Percentiles rank a stretch among this genome's conserved stretches.
Evolutionary conservation across 345 rosid genomes (phyloP).

Genomic region (Diplotaxis tenuifolia): DNA sequence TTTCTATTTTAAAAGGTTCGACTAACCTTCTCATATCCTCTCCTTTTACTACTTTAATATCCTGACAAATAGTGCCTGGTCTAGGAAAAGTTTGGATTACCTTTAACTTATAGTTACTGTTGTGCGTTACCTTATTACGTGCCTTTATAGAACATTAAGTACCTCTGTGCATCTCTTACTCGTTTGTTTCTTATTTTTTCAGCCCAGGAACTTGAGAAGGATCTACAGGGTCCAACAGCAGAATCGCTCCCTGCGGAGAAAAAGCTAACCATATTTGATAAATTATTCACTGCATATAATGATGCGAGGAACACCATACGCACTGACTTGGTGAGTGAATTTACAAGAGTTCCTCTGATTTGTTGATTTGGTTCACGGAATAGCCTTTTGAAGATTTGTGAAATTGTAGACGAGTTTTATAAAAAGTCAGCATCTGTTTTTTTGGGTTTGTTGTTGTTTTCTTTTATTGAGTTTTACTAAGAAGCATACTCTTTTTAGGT

Average conservation of each 20-base stretch:
- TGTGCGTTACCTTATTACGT: background rate
- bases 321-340: constrained; percentile 75
- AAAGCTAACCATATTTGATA: constrained; percentile 72
- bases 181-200: constrained; percentile 40
- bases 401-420: constrained; percentile 11
- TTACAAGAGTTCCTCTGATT: constrained; percentile 4
- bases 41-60: background rate
- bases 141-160: constrained; percentile 14
- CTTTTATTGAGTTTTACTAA: no score
- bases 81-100: constrained; percentile 10
- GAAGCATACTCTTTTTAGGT: constrained; percentile 45
- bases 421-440: constrained; percentile 7
- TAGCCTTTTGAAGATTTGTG: background rate
- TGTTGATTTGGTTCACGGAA: background rate
- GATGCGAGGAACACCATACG: constrained; percentile 93
- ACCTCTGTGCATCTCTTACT: constrained; percentile 25
- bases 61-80: background rate
- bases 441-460: no score
- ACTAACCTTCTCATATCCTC: background rate
- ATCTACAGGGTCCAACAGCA: constrained; percentile 69
- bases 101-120: background rate
- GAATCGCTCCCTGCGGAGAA: constrained; percentile 81
- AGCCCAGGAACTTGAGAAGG: constrained; percentile 99
- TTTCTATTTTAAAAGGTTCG: constrained; percentile 86
- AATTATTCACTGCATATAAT: constrained; percentile 83